These are phyloP conservation scores for Macrolepiota fuliginosa DNA, from an alignment of 768 basidiomycete species.

Conservation along the genomic window DNA sequence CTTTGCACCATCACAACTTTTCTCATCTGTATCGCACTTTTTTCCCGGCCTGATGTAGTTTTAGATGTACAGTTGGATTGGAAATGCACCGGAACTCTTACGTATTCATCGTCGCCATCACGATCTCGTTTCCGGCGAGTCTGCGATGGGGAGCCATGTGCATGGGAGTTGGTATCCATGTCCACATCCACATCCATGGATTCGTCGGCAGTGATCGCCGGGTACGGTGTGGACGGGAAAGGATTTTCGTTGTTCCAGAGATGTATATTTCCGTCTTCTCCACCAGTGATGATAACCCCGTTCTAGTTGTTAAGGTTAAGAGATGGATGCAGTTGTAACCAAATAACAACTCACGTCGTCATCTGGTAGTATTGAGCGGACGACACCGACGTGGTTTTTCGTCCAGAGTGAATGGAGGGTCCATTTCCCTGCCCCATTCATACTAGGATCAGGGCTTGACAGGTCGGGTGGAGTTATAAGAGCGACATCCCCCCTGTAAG, in stretches of 20 bases:
- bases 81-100: not conserved
- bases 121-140: not conserved
- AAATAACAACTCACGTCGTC: conserved; percentile 35
- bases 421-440: conserved; percentile 42
- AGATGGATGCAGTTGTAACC: not conserved
- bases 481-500: conserved; percentile 54
- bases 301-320: conserved; percentile 15
- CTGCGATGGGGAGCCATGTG: not conserved
- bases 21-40: not conserved
- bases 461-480: conserved; percentile 36
- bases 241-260: conserved; percentile 20
- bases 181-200: not conserved
- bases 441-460: conserved; percentile 19
- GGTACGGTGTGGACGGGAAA: not conserved
- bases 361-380: conserved; percentile 57
- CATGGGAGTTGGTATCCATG: not conserved
- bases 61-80: not conserved
- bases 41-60: not conserved
- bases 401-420: conserved; percentile 50
- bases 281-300: conserved; percentile 26
- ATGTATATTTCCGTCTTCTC: conserved; percentile 29
- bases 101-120: conserved; percentile 1
- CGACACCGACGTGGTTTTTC: conserved; percentile 52
- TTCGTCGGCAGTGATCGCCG: not conserved
- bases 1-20: not conserved